Base-by-base conservation (phyloP, 495 filamentous ascomycete species). In the Penicillium samsonianum region DNA sequence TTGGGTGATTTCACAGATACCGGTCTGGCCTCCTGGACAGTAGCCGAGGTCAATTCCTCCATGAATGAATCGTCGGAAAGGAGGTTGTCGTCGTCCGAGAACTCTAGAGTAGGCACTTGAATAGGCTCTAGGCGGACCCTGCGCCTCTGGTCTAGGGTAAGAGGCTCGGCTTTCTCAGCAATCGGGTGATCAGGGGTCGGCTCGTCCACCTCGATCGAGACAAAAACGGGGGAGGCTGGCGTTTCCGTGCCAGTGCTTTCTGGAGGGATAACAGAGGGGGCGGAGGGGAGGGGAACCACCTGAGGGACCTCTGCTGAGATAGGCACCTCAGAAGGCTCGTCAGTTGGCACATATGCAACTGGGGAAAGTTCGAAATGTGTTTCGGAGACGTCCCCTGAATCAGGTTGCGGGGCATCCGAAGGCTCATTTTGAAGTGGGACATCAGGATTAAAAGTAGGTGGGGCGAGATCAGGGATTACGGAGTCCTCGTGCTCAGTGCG, bases 11-110 rank as follows among this genome's bases (percentile, higher is more conserved):
- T 92, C 8, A 96, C 88, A 0, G 84, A 84, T 17, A 96, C 84
- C 4, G 90, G 89, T 65, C 88, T 89, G 23, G 92, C 91, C 73
- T 96, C 83, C 67, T 96, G 84, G 17, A 96, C 73, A 3, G 86
- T 90, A 31, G 91, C 91, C 35, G 84, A 88, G 60, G 89, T 89
- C 50, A 96, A 76, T 76, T 96, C 91, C 56, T 94, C 89, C 85
- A 96, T 89, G 62, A 96, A 87, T 31, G 87, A 90, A 70, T 96
- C 91, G 69, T 95, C 90, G 7, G 90, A 92, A 30, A 83, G 81
- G 54, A 87, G 82, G 62, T 86, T 78, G 45, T 81, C 83, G 62
- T 85, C 82, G 59, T 87, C 81, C 3, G 85, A 84, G 59, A 80
- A 78, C 23, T 83, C 77, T 25, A 73, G 77, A 22, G 82, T 84